Evolutionary conservation across 441 rosid genomes (phyloP).

Genomic region (Aquilaria agallochum): DNA sequence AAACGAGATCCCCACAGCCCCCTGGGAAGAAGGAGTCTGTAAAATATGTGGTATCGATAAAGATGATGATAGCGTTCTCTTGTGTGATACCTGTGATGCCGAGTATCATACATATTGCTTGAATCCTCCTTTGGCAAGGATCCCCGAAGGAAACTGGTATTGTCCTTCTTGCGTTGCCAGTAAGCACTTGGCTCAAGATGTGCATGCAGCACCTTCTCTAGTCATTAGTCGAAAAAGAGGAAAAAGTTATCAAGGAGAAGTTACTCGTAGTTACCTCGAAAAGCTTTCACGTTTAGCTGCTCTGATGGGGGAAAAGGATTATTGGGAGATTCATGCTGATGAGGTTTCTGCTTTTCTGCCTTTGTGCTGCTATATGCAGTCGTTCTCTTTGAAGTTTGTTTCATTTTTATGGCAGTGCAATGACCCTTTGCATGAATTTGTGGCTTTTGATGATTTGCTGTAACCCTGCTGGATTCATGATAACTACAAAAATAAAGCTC

Average conservation of each 20-base stretch:
- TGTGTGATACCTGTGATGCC: constrained; percentile 97
- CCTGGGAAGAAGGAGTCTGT: constrained; percentile 99
- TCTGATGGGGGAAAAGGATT: constrained; percentile 80
- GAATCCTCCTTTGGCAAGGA: constrained; percentile 93
- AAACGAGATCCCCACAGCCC: constrained; percentile 84
- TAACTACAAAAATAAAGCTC: too few relatives aligned
- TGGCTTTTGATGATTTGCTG: too few relatives aligned
- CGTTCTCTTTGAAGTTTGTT: constrained; percentile 12
- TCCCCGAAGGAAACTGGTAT: constrained; percentile 99
- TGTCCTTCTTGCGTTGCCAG: constrained; percentile 86
- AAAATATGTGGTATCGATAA: constrained; percentile 96
- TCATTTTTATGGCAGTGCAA: not conserved
- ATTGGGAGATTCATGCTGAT: constrained; percentile 72
- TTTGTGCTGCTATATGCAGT: not conserved
- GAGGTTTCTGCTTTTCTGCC: constrained; percentile 52
- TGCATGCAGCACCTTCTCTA: constrained; percentile 32
- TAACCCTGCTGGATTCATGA: too few relatives aligned
- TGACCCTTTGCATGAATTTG: too few relatives aligned
- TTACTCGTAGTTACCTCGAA: constrained; percentile 65
- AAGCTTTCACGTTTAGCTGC: constrained; percentile 48
- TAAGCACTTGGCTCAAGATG: constrained; percentile 46
- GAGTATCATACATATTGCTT: constrained; percentile 99
- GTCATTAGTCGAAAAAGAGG: constrained; percentile 37
- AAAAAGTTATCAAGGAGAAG: constrained; percentile 70
- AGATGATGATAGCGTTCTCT: constrained; percentile 96